phyloP scores from a whole-genome alignment of 1,284 basidiomycete genomes.

The Trametes pubescens region DNA sequence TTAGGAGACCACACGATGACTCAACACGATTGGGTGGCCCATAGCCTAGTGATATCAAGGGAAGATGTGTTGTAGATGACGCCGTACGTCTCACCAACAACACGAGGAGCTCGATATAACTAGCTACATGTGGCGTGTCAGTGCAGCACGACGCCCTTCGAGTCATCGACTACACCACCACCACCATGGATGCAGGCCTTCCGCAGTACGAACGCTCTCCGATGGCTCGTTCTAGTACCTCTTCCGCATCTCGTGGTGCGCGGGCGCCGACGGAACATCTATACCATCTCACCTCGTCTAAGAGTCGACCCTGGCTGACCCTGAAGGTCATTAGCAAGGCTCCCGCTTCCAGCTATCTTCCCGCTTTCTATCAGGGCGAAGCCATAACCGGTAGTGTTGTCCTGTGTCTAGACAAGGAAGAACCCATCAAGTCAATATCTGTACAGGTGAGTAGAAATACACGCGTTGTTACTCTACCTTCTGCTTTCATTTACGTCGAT shows the following conservation, averaged over 20 bases:
- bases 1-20: neutral
- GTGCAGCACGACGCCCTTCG: neutral
- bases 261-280: slow-evolving; percentile 18
- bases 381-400: slow-evolving; percentile 54
- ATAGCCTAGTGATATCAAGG: neutral
- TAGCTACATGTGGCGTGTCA: neutral
- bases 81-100: neutral
- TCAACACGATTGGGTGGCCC: neutral
- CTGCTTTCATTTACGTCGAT: neutral
- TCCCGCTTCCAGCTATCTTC: slow-evolving; percentile 37
- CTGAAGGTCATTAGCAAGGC: slow-evolving; percentile 34
- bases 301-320: slow-evolving; percentile 30
- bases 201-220: slow-evolving; percentile 21
- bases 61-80: neutral
- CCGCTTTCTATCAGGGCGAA: slow-evolving; percentile 56
- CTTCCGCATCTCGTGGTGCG: neutral
- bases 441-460: slow-evolving; percentile 46
- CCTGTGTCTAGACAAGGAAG: slow-evolving; percentile 53
- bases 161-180: neutral
- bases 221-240: slow-evolving; percentile 3
- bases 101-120: slow-evolving; percentile 5
- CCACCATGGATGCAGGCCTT: slow-evolving; percentile 22
- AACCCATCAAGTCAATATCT: slow-evolving; percentile 54
- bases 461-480: neutral
- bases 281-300: slow-evolving; percentile 23